phyloP scores from a whole-genome alignment of 371 early-diverging fungal species.

The Cokeromyces recurvatus region DNA sequence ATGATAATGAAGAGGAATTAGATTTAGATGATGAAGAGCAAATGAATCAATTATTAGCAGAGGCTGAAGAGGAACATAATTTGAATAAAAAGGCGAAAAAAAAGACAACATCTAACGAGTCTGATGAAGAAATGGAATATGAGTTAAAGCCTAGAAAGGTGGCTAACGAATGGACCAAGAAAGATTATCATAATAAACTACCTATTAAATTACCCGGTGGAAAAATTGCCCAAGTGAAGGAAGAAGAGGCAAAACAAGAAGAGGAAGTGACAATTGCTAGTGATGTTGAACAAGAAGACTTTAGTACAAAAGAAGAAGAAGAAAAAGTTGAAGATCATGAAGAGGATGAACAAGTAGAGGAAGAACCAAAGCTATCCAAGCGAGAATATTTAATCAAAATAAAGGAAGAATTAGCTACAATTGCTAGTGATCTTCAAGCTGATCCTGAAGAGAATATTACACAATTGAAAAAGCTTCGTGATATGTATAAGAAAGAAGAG shows the following conservation, averaged over 20 bases:
- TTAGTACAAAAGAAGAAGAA: constrained; percentile 19
- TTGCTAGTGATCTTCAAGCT: constrained; percentile 71
- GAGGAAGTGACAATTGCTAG: constrained; percentile 10
- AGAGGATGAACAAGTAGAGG: constrained; percentile 21
- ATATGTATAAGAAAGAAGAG: constrained; percentile 49
- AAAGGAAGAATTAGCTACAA: constrained; percentile 74
- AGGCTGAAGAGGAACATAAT: too few species aligned
- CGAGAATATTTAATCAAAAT: constrained; percentile 57
- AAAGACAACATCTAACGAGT: constrained; percentile 23
- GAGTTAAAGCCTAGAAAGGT: constrained; percentile 55
- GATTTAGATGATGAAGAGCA: constrained; percentile 8
- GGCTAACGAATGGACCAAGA: constrained; percentile 48
- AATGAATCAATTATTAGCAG: constrained; percentile 10
- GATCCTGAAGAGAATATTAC: constrained; percentile 74
- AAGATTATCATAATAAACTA: constrained; percentile 46
- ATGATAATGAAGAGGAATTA: constrained; percentile 13
- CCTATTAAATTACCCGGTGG: constrained; percentile 68
- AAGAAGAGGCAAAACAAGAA: constrained; percentile 20
- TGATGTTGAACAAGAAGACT: constrained; percentile 4
- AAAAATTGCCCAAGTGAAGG: constrained; percentile 32
- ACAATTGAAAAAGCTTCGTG: constrained; percentile 58
- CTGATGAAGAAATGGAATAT: constrained; percentile 65
- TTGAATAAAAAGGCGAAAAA: background rate
- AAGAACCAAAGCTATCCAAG: constrained; percentile 26
- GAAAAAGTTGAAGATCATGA: constrained; percentile 15